These are phyloP conservation scores for Lavandula angustifolia DNA, from an alignment of 257 asterid genomes.

Conservation along the genomic window DNA sequence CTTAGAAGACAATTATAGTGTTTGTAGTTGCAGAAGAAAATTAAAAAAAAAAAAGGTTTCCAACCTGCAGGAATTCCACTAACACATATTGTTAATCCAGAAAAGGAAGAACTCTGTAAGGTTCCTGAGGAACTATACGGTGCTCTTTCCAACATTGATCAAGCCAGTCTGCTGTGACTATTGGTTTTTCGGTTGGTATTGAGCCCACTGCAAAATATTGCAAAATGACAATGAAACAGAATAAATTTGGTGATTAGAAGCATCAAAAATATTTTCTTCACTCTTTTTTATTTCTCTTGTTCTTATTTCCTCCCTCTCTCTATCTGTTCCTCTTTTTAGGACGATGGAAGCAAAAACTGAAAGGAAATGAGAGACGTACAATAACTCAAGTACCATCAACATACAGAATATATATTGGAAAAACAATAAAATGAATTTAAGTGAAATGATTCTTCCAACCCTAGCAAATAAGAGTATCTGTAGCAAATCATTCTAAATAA, in stretches of 20 bases:
- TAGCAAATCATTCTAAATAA: too few species aligned
- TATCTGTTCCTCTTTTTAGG: too few species aligned
- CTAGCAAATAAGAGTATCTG: too few species aligned
- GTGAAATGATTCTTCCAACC: too few species aligned
- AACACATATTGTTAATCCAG: constrained; percentile 81
- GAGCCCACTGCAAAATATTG: constrained; percentile 72
- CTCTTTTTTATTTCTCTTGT: constrained; percentile 1
- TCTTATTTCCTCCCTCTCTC: neutral
- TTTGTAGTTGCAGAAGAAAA: constrained; percentile 19
- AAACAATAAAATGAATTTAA: too few species aligned
- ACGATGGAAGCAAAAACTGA: too few species aligned
- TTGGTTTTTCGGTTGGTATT: constrained; percentile 70
- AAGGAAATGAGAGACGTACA: neutral
- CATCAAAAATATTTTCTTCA: constrained; percentile 13
- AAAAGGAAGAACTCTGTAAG: constrained; percentile 86
- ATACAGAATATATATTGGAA: too few species aligned
- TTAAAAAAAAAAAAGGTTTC: constrained; percentile 15
- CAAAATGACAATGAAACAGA: constrained; percentile 28
- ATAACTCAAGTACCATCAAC: too few species aligned
- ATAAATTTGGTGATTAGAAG: constrained; percentile 26
- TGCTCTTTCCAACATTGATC: constrained; percentile 98
- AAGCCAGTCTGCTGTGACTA: constrained; percentile 78
- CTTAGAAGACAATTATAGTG: constrained; percentile 29
- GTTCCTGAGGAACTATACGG: constrained; percentile 88
- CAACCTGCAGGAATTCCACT: constrained; percentile 83